Evolutionary conservation across 371 early-diverging fungal genomes (phyloP), one percentile per base, ranked within the genome.

Genomic region (Choanephora cucurbitarum): DNA sequence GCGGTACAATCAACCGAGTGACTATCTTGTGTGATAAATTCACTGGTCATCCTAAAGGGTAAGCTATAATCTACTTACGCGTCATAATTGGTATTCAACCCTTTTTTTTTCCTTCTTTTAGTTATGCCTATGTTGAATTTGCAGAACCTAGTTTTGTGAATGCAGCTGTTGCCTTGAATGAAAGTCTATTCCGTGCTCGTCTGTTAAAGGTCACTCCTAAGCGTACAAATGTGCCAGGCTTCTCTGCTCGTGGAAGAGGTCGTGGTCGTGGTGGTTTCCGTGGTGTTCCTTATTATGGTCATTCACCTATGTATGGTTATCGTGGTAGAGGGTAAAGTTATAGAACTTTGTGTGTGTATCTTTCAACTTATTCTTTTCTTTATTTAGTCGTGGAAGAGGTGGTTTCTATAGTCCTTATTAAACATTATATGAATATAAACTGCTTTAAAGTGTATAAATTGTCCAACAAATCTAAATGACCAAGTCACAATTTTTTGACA

Each of bases 91-190:
- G n/a, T n/a, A n/a, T n/a, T n/a, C n/a, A n/a, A n/a, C n/a, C n/a
- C n/a, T n/a, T n/a, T n/a, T 3, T 15, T 24, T 34, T 34, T 37
- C 44, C 8, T 11, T 43, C 42, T 8, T 10, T 15, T 66, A 79
- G 83, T 18, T 94, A 86, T 71, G 98, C 96, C n/a, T 98, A 97
- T 63, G 86, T 98, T 14, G 98, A 99, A 73, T 99, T 99, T 85
- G 93, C 93, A 23, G 92, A 96, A 56, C 75, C 86, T 9, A 75
- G 83, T 3, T 83, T 86, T 3, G 95, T 97, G n/a, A 77, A 83
- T 44, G 91, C 89, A 55, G 96, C 99, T 22, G 78, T 95, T 72
- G 85, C 87, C 10, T 75, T 96, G 47, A 91, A 94, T 62, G 96
- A 95, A 32, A 89, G 92, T 33, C 64, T 94, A 62, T 91, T 98